These are phyloP conservation scores for Penicillium lagena DNA, from an alignment of 495 filamentous ascomycete species.

Conservation along the genomic window DNA sequence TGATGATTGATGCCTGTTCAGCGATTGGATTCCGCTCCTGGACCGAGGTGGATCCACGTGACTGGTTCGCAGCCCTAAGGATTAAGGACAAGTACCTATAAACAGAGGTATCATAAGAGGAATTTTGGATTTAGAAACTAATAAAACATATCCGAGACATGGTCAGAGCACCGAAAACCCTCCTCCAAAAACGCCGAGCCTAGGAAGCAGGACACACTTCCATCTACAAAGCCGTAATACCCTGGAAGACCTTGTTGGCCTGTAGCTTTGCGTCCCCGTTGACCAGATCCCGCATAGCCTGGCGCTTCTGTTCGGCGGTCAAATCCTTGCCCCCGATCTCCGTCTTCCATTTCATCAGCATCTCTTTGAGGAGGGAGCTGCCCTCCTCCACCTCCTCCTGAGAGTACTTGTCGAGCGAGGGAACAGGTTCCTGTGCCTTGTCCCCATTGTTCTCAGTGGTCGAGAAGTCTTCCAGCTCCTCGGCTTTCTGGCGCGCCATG, in stretches of 20 bases:
- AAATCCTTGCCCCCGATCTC: conserved; percentile 60
- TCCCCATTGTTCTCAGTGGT: conserved; percentile 51
- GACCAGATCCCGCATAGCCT: conserved; percentile 73
- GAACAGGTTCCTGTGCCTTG: conserved; percentile 24
- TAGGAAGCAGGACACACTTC: background rate
- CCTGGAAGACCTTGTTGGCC: conserved; percentile 83
- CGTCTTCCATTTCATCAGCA: conserved; percentile 83
- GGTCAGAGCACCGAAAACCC: background rate
- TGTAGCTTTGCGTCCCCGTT: conserved; percentile 61
- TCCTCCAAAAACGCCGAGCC: background rate
- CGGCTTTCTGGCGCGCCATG: conserved; percentile 97
- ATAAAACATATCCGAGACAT: background rate
- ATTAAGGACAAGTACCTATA: too few relatives aligned
- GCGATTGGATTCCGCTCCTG: too few relatives aligned
- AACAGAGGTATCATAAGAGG: too few relatives aligned
- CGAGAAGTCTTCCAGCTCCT: conserved; percentile 94
- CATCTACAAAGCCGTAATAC: conserved; percentile 67
- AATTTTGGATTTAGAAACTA: background rate
- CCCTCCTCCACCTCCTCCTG: conserved; percentile 89
- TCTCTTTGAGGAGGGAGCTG: conserved; percentile 76
- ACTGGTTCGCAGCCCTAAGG: too few relatives aligned
- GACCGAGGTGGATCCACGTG: too few relatives aligned
- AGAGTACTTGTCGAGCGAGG: conserved; percentile 49
- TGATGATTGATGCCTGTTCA: too few relatives aligned
- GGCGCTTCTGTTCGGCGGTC: conserved; percentile 71